Conservation (phyloP, 495 filamentous ascomycete genomes). For the Penicillium chermesinum region DNA sequence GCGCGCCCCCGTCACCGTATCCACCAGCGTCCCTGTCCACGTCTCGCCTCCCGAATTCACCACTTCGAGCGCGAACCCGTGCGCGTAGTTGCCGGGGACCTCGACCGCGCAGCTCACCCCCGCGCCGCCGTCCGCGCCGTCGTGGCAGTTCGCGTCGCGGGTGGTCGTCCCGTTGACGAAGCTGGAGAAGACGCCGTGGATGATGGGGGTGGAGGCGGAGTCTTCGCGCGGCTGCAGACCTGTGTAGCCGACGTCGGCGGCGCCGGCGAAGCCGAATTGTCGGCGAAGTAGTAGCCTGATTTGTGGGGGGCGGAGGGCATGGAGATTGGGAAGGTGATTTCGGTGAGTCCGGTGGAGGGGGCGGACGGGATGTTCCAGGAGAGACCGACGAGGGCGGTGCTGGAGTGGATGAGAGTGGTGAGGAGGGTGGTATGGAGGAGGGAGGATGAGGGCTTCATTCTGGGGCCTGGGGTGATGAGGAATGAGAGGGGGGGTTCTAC, state of each 20-base stretch:
- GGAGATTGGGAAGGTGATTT: slow-evolving; percentile 29
- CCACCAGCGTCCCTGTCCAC: slow-evolving; percentile 25
- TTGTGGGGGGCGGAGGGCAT: slow-evolving; percentile 19
- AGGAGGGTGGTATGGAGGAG: slow-evolving; percentile 6
- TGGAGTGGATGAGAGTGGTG: slow-evolving; percentile 10
- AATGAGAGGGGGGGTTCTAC: neutral
- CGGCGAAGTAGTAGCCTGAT: slow-evolving; percentile 26
- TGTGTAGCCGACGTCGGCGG: slow-evolving; percentile 24
- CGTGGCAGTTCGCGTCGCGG: slow-evolving; percentile 17
- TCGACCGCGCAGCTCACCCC: slow-evolving; percentile 27
- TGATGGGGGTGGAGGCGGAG: slow-evolving; percentile 7
- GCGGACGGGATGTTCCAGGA: slow-evolving; percentile 14
- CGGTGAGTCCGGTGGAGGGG: slow-evolving; percentile 10
- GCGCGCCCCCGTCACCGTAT: slow-evolving; percentile 10
- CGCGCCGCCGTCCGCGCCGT: slow-evolving; percentile 26
- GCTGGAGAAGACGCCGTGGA: slow-evolving; percentile 30
- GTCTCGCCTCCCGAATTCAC: slow-evolving; percentile 22
- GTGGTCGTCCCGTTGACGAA: slow-evolving; percentile 21
- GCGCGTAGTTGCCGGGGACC: slow-evolving; percentile 10
- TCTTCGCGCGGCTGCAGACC: slow-evolving; percentile 23
- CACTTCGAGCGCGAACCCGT: slow-evolving; percentile 16
- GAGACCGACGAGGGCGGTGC: slow-evolving; percentile 19
- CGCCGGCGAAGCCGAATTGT: slow-evolving; percentile 21
- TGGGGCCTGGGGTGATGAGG: neutral
- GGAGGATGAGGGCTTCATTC: slow-evolving; percentile 12